Conservation (phyloP, 164 flowering plant species). For the Dillenia turbinata region DNA sequence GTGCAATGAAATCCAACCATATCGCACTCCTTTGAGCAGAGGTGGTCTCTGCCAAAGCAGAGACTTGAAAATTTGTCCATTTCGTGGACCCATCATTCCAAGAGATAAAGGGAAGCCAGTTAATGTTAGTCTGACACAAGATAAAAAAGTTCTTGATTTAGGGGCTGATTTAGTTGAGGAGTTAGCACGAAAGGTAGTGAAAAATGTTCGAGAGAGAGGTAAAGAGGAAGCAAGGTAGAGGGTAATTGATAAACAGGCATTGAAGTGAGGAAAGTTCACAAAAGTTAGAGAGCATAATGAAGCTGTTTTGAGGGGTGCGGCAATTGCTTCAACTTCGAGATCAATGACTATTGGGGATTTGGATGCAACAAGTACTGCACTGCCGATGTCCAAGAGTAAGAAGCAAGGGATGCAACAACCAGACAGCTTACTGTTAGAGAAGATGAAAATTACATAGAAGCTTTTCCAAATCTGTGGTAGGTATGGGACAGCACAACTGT, state of each 20-base stretch:
- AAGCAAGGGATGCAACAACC: constrained; percentile 48
- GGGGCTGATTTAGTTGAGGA: constrained; percentile 31
- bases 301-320: constrained; percentile 69
- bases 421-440: constrained; percentile 47
- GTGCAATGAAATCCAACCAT: constrained; percentile 55
- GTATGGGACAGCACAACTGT: not conserved
- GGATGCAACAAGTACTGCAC: constrained; percentile 18
- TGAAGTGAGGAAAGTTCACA: constrained; percentile 76
- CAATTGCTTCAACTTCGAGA: constrained; percentile 72
- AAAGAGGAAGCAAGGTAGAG: constrained; percentile 46
- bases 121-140: constrained; percentile 17
- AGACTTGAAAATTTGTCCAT: constrained; percentile 81
- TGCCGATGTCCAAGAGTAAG: constrained; percentile 23
- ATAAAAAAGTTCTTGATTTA: constrained; percentile 24
- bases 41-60: constrained; percentile 83
- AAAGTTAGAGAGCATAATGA: constrained; percentile 81
- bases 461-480: constrained; percentile 87
- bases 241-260: constrained; percentile 33
- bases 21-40: constrained; percentile 71
- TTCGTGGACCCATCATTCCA: constrained; percentile 81
- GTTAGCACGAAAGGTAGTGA: constrained; percentile 72
- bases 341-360: constrained; percentile 38
- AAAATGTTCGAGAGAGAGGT: constrained; percentile 67
- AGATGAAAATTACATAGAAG: constrained; percentile 66
- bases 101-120: constrained; percentile 76